A percentile compares a stretch with the other conserved stretches of the same genome.
These are phyloP conservation scores for Quercus suber DNA, from an alignment of 306 rosid species.

Conservation along the genomic window DNA sequence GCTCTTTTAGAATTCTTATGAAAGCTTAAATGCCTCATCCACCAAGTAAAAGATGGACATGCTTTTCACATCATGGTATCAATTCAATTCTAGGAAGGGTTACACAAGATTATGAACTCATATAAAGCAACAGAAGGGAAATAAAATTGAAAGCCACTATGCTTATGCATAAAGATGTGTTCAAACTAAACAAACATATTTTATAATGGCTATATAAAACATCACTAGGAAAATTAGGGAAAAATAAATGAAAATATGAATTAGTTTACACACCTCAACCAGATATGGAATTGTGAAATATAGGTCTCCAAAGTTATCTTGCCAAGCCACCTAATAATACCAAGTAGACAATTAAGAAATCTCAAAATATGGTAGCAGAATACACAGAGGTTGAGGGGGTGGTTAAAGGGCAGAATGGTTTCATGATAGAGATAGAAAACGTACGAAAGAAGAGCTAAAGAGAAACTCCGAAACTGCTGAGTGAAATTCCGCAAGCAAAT, in stretches of 20 bases:
- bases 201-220: neutral
- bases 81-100: neutral
- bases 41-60: neutral
- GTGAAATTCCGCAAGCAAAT: slow-evolving; percentile 91
- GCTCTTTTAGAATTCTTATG: neutral
- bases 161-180: neutral
- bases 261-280: slow-evolving; percentile 80
- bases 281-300: slow-evolving; percentile 98
- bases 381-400: neutral
- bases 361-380: slow-evolving; percentile 14
- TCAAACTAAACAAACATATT: neutral
- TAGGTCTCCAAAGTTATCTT: slow-evolving; percentile 97
- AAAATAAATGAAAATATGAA: slow-evolving; percentile 3
- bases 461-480: slow-evolving; percentile 78
- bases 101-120: neutral
- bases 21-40: neutral
- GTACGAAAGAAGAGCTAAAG: slow-evolving; percentile 90
- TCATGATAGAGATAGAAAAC: slow-evolving; percentile 37
- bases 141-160: neutral
- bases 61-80: neutral
- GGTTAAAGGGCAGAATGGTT: neutral
- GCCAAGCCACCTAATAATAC: slow-evolving; percentile 86
- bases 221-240: neutral
- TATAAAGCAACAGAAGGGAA: neutral
- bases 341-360: slow-evolving; percentile 12